Conservation (phyloP, 2,329 filamentous ascomycete species). For the Biscogniauxia sp. region DNA sequence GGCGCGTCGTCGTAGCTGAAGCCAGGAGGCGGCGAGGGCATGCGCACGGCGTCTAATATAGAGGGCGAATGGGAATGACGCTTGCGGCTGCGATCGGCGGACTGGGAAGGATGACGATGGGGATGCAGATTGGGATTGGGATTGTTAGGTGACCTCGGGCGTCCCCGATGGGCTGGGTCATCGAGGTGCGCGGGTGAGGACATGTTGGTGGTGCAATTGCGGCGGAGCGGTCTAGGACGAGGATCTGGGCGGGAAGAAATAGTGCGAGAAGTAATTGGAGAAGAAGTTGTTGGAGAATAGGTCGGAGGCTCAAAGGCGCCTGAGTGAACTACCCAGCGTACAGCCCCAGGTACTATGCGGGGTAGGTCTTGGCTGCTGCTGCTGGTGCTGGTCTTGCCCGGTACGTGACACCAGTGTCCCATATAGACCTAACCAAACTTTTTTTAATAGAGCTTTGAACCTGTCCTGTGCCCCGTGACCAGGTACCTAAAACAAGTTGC, state of each 20-base stretch:
- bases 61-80: constrained; percentile 31
- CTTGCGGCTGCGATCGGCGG: constrained; percentile 36
- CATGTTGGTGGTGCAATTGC: constrained; percentile 36
- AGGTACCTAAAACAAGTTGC: no score
- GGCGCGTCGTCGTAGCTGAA: constrained; percentile 41
- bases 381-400: neutral
- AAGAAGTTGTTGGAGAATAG: neutral
- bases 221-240: neutral
- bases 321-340: neutral
- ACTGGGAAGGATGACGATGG: constrained; percentile 28
- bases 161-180: constrained; percentile 42
- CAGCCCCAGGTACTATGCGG: neutral
- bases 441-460: no score
- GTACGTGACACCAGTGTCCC: neutral
- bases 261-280: neutral
- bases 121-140: no score
- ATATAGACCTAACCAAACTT: neutral
- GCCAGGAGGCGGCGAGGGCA: constrained; percentile 38
- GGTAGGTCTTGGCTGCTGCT: neutral
- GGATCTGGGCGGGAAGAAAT: neutral
- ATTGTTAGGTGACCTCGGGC: constrained; percentile 44
- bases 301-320: neutral
- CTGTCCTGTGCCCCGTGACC: no score
- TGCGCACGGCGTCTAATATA: constrained; percentile 41
- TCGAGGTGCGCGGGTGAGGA: constrained; percentile 52